A percentile compares a stretch with the other conserved stretches of the same genome.
phyloP scores from a whole-genome alignment of 495 filamentous ascomycete species.

The Annulohypoxylon moriforme region DNA sequence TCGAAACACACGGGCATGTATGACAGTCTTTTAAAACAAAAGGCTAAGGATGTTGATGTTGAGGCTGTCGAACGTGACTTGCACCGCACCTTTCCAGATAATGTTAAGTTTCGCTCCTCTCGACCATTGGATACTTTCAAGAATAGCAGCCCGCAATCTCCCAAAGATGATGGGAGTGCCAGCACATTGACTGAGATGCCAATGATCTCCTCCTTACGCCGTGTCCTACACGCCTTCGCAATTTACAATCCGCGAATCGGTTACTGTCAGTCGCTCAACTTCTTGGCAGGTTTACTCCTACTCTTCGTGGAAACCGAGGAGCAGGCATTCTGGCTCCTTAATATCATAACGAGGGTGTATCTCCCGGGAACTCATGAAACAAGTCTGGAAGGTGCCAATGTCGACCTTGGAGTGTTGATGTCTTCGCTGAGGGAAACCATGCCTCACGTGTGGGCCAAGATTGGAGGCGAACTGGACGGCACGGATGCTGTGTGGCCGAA shows the following conservation, averaged over 20 bases:
- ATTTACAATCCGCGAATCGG: constrained; percentile 89
- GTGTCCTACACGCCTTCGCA: constrained; percentile 89
- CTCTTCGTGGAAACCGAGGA: constrained; percentile 89
- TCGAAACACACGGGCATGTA: constrained; percentile 80
- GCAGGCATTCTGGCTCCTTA: constrained; percentile 93
- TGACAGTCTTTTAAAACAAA: constrained; percentile 70
- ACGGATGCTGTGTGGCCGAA: constrained; percentile 59
- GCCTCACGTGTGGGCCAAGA: constrained; percentile 87
- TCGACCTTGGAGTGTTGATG: constrained; percentile 96
- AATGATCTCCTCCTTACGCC: constrained; percentile 82
- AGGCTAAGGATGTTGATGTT: constrained; percentile 75
- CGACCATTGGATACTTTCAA: neutral
- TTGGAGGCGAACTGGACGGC: constrained; percentile 78
- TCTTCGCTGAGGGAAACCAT: constrained; percentile 81
- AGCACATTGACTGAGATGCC: constrained; percentile 70
- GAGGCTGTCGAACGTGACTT: constrained; percentile 96
- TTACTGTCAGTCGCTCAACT: constrained; percentile 97
- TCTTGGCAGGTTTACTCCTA: constrained; percentile 93
- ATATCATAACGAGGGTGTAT: constrained; percentile 88
- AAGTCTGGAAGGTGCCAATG: constrained; percentile 90
- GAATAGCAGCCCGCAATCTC: constrained; percentile 49
- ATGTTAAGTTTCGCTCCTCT: constrained; percentile 73
- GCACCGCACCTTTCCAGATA: constrained; percentile 95
- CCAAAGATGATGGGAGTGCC: constrained; percentile 26
- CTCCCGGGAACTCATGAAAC: constrained; percentile 94